These are phyloP conservation scores for Parmelia sp. DNA, from an alignment of 495 filamentous ascomycete genomes.

Conservation along the genomic window DNA sequence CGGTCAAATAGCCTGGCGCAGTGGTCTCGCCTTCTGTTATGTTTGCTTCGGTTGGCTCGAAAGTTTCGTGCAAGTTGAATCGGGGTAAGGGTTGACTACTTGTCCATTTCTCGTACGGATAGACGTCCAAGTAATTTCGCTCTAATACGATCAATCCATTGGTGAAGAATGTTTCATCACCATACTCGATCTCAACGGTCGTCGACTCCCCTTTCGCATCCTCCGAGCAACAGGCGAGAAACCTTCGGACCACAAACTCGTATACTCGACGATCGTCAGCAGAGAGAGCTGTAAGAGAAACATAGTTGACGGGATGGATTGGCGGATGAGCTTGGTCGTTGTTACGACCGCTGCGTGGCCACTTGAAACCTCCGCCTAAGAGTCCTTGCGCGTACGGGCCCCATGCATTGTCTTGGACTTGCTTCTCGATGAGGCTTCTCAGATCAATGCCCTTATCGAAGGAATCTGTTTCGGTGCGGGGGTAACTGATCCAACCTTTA, in stretches of 20 bases:
- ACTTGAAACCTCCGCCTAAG: constrained; percentile 69
- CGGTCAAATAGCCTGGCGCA: constrained; percentile 80
- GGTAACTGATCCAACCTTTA: constrained; percentile 94
- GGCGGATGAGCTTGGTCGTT: constrained; percentile 97
- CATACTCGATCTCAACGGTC: constrained; percentile 78
- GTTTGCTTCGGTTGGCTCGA: constrained; percentile 83
- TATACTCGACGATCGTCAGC: constrained; percentile 71
- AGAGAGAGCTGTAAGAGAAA: constrained; percentile 51
- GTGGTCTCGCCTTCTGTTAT: constrained; percentile 83
- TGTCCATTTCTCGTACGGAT: constrained; percentile 92
- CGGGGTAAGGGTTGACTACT: constrained; percentile 75
- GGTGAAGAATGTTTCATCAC: constrained; percentile 72
- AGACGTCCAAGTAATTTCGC: constrained; percentile 91
- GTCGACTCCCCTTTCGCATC: constrained; percentile 82
- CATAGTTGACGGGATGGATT: constrained; percentile 87
- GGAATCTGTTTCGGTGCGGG: constrained; percentile 92
- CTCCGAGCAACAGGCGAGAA: constrained; percentile 92
- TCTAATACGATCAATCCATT: constrained; percentile 80
- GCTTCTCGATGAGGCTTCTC: constrained; percentile 72
- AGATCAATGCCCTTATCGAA: constrained; percentile 91
- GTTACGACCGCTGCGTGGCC: constrained; percentile 73
- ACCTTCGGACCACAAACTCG: constrained; percentile 89
- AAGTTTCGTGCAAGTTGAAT: constrained; percentile 70
- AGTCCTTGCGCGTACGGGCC: constrained; percentile 74
- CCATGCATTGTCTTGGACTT: constrained; percentile 69